Percentiles rank a stretch among this genome's conserved stretches.
phyloP scores from a whole-genome alignment of 225 moss, liverwort and hornwort genomes.

The Climacium dendroides region DNA sequence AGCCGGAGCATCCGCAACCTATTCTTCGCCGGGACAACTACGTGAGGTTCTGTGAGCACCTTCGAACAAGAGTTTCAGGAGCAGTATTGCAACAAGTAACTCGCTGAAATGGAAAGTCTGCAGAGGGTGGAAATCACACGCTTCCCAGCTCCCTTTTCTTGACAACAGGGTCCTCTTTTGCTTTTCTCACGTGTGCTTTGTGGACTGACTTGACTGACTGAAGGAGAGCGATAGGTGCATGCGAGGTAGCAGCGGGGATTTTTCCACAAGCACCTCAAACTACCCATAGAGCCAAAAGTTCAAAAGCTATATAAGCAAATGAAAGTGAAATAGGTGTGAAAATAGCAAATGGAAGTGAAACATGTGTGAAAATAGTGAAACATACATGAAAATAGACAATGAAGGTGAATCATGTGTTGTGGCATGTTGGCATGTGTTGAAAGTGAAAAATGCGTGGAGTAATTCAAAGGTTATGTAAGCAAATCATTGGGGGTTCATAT shows the following conservation, averaged over 20 bases:
- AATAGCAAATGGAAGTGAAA: background rate
- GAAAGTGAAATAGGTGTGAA: background rate
- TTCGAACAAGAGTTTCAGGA: background rate
- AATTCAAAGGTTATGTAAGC: too few relatives aligned
- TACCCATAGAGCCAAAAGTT: too few relatives aligned
- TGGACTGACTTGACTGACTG: background rate
- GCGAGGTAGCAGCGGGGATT: background rate
- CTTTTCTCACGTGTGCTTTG: background rate
- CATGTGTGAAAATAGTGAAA: background rate
- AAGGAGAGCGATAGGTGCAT: background rate
- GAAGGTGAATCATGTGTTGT: background rate
- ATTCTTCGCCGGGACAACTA: too few relatives aligned
- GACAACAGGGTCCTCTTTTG: background rate
- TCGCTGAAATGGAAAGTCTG: background rate
- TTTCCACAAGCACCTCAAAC: background rate
- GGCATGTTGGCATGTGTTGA: too few relatives aligned
- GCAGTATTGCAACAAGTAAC: too few relatives aligned
- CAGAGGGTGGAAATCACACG: background rate
- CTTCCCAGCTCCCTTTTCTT: background rate
- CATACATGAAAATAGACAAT: background rate
- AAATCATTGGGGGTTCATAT: too few relatives aligned
- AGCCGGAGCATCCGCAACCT: background rate
- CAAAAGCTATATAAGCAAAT: background rate
- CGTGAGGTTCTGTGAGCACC: too few relatives aligned
- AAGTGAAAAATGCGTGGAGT: too few relatives aligned